phyloP scores from a whole-genome alignment of 345 rosid species.

The Mercurialis annua region DNA sequence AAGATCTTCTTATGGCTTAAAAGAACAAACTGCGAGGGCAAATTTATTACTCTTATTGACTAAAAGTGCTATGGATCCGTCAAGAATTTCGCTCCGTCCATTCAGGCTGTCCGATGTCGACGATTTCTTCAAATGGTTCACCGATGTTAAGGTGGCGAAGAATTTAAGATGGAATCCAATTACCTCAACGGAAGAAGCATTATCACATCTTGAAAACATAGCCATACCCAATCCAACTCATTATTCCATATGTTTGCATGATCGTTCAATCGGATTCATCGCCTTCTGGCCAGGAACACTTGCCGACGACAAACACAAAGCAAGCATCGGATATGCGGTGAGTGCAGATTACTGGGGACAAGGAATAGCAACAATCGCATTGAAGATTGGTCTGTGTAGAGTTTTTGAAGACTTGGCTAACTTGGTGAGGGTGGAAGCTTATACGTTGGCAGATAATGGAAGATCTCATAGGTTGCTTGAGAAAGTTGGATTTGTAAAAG shows the following conservation, averaged over 20 bases:
- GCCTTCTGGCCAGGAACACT: conserved; percentile 30
- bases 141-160: conserved; percentile 39
- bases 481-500: conserved; percentile 56
- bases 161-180: conserved; percentile 40
- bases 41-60: too few species aligned
- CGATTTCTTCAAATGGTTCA: conserved; percentile 44
- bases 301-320: conserved; percentile 38
- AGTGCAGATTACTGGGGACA: conserved; percentile 41
- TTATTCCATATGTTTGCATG: conserved; percentile 43
- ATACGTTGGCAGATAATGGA: conserved; percentile 45
- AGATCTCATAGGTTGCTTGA: conserved; percentile 57
- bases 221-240: conserved; percentile 44
- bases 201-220: conserved; percentile 22
- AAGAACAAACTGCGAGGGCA: too few species aligned
- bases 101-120: conserved; percentile 43
- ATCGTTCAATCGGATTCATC: conserved; percentile 40
- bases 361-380: conserved; percentile 33
- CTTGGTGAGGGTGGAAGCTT: conserved; percentile 52
- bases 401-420: conserved; percentile 30
- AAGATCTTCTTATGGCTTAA: too few species aligned
- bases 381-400: conserved; percentile 33
- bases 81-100: conserved; percentile 44
- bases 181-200: conserved; percentile 38
- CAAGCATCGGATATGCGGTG: conserved; percentile 36
- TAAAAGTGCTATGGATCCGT: conserved; percentile 34